Evolutionary conservation across 2,329 filamentous ascomycete genomes (phyloP).

Genomic region (Massarina eburnea): DNA sequence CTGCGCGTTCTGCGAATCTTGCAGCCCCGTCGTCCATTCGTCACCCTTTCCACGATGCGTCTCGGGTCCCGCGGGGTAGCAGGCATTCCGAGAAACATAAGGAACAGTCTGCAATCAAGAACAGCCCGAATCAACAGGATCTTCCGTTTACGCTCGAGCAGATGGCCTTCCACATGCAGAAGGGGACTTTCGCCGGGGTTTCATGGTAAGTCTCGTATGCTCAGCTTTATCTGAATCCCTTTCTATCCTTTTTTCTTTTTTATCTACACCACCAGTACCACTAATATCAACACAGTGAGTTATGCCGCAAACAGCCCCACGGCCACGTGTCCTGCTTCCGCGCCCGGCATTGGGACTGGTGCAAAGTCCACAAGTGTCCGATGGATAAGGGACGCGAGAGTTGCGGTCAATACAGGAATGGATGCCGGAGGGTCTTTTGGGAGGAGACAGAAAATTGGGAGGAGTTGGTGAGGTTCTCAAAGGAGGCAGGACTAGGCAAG

Average conservation of each 20-base stretch:
- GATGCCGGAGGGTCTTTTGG: background rate
- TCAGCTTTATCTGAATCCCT: no score
- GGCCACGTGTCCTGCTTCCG: background rate
- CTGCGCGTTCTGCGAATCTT: no score
- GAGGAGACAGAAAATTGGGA: background rate
- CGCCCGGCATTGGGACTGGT: background rate
- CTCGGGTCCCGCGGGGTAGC: no score
- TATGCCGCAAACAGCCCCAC: no score
- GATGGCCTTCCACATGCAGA: background rate
- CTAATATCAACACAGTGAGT: no score
- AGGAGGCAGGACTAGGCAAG: background rate
- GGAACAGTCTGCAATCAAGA: no score
- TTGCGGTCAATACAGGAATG: background rate
- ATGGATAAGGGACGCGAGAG: background rate
- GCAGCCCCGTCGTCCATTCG: no score
- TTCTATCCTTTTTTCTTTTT: no score
- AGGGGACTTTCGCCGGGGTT: background rate
- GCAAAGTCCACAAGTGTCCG: background rate
- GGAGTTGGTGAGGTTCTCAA: background rate
- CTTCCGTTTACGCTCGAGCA: background rate
- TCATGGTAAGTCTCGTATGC: background rate
- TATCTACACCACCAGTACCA: no score
- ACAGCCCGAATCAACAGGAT: background rate
- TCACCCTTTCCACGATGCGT: no score
- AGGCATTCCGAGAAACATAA: no score